These are phyloP conservation scores for Diatrype stigma DNA, from an alignment of 2,329 filamentous ascomycete genomes.

Conservation along the genomic window DNA sequence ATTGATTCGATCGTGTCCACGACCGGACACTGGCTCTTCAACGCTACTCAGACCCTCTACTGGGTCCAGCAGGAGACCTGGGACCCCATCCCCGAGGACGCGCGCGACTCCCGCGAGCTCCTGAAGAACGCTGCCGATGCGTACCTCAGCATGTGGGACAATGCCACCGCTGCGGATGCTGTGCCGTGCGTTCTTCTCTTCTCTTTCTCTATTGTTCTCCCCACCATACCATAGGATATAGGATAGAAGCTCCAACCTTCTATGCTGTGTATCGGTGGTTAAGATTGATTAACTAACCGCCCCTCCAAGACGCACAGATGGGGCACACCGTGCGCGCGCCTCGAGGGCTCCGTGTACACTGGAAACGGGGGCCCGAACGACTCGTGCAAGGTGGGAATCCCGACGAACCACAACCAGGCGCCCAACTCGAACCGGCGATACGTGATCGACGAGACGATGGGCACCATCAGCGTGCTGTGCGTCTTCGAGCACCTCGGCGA, in stretches of 20 bases:
- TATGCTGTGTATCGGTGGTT: too few relatives aligned
- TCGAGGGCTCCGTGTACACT: conserved; percentile 24
- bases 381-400: conserved; percentile 24
- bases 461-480: conserved; percentile 25
- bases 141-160: conserved; percentile 33
- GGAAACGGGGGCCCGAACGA: conserved; percentile 20
- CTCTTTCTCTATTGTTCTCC: too few relatives aligned
- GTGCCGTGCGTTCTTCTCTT: conserved; percentile 16
- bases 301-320: conserved; percentile 12
- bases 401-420: conserved; percentile 22
- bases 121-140: conserved; percentile 31
- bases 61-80: conserved; percentile 28
- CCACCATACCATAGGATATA: too few relatives aligned
- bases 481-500: conserved; percentile 25
- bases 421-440: conserved; percentile 27
- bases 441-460: conserved; percentile 26
- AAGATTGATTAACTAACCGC: too few relatives aligned
- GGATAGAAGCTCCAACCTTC: too few relatives aligned
- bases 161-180: conserved; percentile 22
- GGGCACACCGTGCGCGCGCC: conserved; percentile 31
- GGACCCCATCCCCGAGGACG: conserved; percentile 23
- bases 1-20: conserved; percentile 31
- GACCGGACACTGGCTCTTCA: conserved; percentile 32
- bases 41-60: conserved; percentile 30
- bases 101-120: conserved; percentile 21